These are phyloP conservation scores for Aureobasidium sp. DNA, from an alignment of 2,329 filamentous ascomycete species.

Conservation along the genomic window DNA sequence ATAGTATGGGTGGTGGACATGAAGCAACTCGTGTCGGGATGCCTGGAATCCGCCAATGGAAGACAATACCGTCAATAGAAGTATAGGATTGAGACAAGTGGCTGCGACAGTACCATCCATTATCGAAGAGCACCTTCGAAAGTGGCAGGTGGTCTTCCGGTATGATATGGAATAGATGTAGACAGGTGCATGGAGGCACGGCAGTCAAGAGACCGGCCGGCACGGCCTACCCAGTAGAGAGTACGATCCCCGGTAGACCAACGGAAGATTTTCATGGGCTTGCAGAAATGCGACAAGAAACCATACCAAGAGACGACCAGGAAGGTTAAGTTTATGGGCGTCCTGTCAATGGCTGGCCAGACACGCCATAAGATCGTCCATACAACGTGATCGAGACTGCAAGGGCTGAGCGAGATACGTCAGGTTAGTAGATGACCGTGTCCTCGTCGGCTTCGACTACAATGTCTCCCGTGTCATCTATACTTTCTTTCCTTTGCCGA, in stretches of 20 bases:
- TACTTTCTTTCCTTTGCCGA: slow-evolving; percentile 16
- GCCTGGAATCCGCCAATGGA: neutral
- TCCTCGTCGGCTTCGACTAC: slow-evolving; percentile 81
- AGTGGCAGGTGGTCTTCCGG: neutral
- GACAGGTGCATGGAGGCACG: neutral
- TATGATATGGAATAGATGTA: neutral
- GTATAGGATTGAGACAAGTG: neutral
- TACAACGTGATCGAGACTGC: neutral
- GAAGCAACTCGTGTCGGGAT: neutral
- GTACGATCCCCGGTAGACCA: neutral
- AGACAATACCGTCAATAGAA: neutral
- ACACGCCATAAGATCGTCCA: neutral
- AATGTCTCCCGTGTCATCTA: slow-evolving; percentile 66
- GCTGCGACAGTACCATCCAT: neutral
- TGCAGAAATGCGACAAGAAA: neutral
- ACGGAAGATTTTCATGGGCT: neutral
- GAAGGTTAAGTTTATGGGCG: neutral
- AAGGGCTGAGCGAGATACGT: neutral
- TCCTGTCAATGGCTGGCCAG: neutral
- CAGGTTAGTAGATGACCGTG: slow-evolving; percentile 71
- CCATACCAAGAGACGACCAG: neutral
- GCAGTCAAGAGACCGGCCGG: neutral
- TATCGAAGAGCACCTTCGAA: neutral
- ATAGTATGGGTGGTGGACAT: neutral
- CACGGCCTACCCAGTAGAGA: neutral